These are phyloP conservation scores for Bathelium albidoporum DNA, from an alignment of 495 filamentous ascomycete species.

Conservation along the genomic window DNA sequence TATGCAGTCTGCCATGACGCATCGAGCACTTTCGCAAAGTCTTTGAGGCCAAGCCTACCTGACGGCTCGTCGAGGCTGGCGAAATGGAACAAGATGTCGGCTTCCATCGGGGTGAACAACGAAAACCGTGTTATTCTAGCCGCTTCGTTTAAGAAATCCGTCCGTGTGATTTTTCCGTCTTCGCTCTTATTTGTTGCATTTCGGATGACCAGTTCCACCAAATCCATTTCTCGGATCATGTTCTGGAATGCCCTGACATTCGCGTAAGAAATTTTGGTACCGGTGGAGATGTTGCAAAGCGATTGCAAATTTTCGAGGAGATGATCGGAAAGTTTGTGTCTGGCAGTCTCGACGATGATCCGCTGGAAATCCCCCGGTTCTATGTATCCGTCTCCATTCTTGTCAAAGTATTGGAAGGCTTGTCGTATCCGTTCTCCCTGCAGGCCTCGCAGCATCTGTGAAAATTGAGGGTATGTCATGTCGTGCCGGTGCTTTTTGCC, in stretches of 20 bases:
- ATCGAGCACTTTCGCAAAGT: conserved; percentile 93
- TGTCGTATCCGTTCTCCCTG: conserved; percentile 93
- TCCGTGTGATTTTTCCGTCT: conserved; percentile 86
- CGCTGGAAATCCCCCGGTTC: conserved; percentile 91
- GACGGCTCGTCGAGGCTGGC: conserved; percentile 83
- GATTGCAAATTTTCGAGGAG: conserved; percentile 87
- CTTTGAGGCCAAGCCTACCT: conserved; percentile 66
- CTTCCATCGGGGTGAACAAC: conserved; percentile 95
- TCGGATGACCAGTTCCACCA: conserved; percentile 83
- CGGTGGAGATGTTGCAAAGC: conserved; percentile 85
- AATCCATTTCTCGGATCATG: conserved; percentile 91
- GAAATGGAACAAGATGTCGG: conserved; percentile 97
- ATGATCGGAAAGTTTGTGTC: conserved; percentile 95
- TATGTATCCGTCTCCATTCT: conserved; percentile 93
- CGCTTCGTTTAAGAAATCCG: conserved; percentile 93
- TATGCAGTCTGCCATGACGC: conserved; percentile 70
- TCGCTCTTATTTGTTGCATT: conserved; percentile 72
- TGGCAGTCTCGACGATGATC: conserved; percentile 88
- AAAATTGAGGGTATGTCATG: conserved; percentile 93
- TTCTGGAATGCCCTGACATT: conserved; percentile 97
- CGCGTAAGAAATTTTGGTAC: conserved; percentile 91
- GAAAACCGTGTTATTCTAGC: conserved; percentile 83
- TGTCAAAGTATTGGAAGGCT: conserved; percentile 86
- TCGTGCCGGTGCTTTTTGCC: conserved; percentile 72
- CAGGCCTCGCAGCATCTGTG: conserved; percentile 92